Evolutionary conservation across 257 asterid genomes (phyloP).

Genomic region (Nicotiana attenuata): DNA sequence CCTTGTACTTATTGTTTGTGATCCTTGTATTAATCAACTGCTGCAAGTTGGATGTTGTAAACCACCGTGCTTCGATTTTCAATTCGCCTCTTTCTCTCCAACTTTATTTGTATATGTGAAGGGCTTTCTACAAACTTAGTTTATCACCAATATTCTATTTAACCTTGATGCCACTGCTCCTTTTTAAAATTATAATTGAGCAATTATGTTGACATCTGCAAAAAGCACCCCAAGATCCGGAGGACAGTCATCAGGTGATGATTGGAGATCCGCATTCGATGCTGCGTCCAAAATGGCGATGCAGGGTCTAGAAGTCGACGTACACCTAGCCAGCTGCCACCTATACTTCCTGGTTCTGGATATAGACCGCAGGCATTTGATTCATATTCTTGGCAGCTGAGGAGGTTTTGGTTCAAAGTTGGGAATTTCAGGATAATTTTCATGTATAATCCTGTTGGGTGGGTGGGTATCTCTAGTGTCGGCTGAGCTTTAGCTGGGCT

Average conservation of each 20-base stretch:
- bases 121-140: not conserved
- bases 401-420: not conserved
- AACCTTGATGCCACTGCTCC: not conserved
- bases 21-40: not conserved
- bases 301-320: slow-evolving; percentile 14
- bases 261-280: slow-evolving; percentile 21
- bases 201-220: not conserved
- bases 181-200: not conserved
- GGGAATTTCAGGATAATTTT: too few species aligned
- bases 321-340: slow-evolving; percentile 19
- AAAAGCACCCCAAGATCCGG: slow-evolving; percentile 3
- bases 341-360: slow-evolving; percentile 15
- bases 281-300: slow-evolving; percentile 4
- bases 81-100: not conserved
- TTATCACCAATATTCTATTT: not conserved
- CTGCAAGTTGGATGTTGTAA: not conserved
- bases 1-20: not conserved
- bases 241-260: slow-evolving; percentile 15
- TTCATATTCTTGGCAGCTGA: not conserved
- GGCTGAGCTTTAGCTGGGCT: too few species aligned
- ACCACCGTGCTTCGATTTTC: not conserved
- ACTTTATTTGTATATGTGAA: not conserved
- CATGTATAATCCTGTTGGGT: too few species aligned
- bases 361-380: not conserved
- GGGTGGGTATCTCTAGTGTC: too few species aligned